Conservation (phyloP, 805 yeast genomes). For the Zygosaccharomyces rouxii region DNA sequence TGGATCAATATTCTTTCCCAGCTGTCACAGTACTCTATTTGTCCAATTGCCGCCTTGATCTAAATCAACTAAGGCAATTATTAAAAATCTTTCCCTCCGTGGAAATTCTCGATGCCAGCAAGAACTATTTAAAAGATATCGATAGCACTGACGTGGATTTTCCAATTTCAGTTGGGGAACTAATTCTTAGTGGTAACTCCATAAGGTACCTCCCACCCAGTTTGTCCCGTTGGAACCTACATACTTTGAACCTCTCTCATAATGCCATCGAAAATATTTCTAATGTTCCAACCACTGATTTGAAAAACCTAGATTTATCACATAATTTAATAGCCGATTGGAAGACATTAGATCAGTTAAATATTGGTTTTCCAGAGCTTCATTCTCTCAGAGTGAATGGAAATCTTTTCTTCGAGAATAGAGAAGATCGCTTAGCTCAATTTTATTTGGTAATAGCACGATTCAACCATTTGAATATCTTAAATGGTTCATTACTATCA, state of each 20-base stretch:
- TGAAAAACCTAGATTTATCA: constrained; percentile 46
- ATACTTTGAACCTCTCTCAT: constrained; percentile 12
- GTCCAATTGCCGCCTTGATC: constrained; percentile 21
- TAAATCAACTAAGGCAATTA: constrained; percentile 8
- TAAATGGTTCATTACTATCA: constrained; percentile 57
- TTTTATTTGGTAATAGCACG: constrained; percentile 44
- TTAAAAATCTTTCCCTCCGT: constrained; percentile 38
- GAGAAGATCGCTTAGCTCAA: constrained; percentile 17
- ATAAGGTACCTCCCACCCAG: constrained; percentile 15
- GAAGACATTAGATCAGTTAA: constrained; percentile 45
- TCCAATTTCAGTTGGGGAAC: constrained; percentile 14
- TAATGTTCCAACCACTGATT: constrained; percentile 26
- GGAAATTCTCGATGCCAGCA: constrained; percentile 25
- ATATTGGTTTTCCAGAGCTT: constrained; percentile 40
- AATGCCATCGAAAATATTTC: constrained; percentile 8
- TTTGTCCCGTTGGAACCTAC: constrained; percentile 3
- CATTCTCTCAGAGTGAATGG: constrained; percentile 44
- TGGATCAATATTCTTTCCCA: constrained; percentile 1
- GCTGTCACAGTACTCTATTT: constrained; percentile 22
- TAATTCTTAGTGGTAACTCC: constrained; percentile 21
- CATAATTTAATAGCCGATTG: constrained; percentile 46
- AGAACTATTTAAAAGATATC: constrained; percentile 20
- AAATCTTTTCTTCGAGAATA: constrained; percentile 46
- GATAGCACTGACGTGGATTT: neutral
- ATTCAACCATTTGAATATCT: constrained; percentile 33